Percentiles rank a stretch among this genome's conserved stretches.
Conservation (phyloP, 1,284 basidiomycete species). For the Ceratobasidium sp. region DNA sequence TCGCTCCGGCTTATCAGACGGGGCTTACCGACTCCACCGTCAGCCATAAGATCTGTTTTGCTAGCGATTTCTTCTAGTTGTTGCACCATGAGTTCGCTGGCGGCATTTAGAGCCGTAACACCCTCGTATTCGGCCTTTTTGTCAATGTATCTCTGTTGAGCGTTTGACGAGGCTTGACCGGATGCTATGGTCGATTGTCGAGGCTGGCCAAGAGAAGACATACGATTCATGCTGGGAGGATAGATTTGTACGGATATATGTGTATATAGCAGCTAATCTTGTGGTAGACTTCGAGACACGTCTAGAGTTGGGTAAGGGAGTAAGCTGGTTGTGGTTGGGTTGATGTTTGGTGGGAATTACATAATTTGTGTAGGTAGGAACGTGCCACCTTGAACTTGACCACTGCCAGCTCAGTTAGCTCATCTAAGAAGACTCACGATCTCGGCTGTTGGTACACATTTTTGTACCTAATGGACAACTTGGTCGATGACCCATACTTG, state of each 20-base stretch:
- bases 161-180: constrained; percentile 34
- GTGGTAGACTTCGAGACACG: not conserved
- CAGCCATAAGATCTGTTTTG: constrained; percentile 48
- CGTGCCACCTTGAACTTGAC: not conserved
- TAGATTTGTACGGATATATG: not conserved
- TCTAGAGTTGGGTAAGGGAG: too few relatives aligned
- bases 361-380: constrained; percentile 1
- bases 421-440: not conserved
- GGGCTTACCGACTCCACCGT: constrained; percentile 48
- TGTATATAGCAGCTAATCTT: not conserved
- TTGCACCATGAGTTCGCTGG: constrained; percentile 46
- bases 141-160: constrained; percentile 44
- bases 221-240: constrained; percentile 27
- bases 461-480: constrained; percentile 8
- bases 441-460: not conserved
- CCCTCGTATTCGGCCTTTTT: constrained; percentile 49
- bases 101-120: constrained; percentile 46
- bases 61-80: constrained; percentile 46
- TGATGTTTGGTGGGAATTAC: not conserved
- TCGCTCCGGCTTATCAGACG: not conserved
- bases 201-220: constrained; percentile 40
- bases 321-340: not conserved
- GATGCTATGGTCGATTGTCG: constrained; percentile 42
- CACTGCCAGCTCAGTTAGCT: not conserved
- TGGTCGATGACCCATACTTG: constrained; percentile 31